Conservation (phyloP, 1,284 basidiomycete genomes). For the Leccinum holopus region DNA sequence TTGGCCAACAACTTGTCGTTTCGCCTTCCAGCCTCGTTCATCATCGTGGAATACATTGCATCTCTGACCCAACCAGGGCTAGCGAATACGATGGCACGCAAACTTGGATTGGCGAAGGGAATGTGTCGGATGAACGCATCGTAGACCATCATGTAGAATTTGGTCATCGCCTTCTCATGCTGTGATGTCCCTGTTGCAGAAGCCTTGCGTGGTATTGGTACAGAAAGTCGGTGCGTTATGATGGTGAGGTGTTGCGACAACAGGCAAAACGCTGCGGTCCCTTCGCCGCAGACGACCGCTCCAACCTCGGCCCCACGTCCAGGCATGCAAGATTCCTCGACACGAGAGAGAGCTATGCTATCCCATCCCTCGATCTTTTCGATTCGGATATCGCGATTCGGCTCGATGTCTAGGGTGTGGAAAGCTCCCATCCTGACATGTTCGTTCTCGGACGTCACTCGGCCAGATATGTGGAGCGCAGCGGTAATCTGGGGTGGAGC, state of each 20-base stretch:
- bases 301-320: slow-evolving; percentile 95
- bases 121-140: slow-evolving; percentile 89
- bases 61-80: slow-evolving; percentile 97
- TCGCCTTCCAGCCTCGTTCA: slow-evolving; percentile 76
- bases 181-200: slow-evolving; percentile 75
- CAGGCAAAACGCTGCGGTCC: slow-evolving; percentile 90
- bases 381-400: slow-evolving; percentile 89
- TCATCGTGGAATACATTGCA: slow-evolving; percentile 82
- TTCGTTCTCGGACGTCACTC: slow-evolving; percentile 86
- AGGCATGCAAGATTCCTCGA: slow-evolving; percentile 88
- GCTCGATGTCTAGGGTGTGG: slow-evolving; percentile 94
- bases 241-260: slow-evolving; percentile 97
- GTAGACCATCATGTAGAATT: slow-evolving; percentile 86
- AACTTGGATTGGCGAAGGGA: slow-evolving; percentile 68
- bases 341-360: slow-evolving; percentile 77
- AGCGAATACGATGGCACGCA: slow-evolving; percentile 93
- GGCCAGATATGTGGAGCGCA: slow-evolving; percentile 85
- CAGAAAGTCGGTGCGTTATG: slow-evolving; percentile 88
- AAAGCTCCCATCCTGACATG: slow-evolving; percentile 94
- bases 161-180: slow-evolving; percentile 84
- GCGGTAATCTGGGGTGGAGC: slow-evolving; percentile 49
- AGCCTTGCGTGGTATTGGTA: slow-evolving; percentile 90
- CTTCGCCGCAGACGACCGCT: slow-evolving; percentile 95
- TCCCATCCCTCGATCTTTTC: slow-evolving; percentile 92
- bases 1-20: slow-evolving; percentile 83